Evolutionary conservation across 306 rosid genomes (phyloP).

Genomic region (Sindora glabra): DNA sequence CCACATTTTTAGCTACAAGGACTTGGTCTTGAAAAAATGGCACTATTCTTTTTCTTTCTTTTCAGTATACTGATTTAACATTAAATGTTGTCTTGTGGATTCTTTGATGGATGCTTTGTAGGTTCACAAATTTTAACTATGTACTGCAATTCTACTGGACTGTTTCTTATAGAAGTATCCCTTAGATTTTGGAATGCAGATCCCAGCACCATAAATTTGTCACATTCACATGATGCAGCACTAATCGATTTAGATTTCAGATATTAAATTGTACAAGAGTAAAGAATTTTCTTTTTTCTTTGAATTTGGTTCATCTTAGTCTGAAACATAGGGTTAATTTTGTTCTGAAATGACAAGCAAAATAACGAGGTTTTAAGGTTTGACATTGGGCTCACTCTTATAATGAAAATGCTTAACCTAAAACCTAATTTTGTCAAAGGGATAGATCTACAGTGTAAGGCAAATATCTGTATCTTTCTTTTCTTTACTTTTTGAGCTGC

Average conservation of each 20-base stretch:
- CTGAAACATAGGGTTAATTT: background rate
- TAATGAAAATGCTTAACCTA: too few species aligned
- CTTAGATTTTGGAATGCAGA: background rate
- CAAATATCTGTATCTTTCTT: too few species aligned
- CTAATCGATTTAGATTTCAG: constrained; percentile 6
- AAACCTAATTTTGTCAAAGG: too few species aligned
- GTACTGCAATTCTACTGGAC: background rate
- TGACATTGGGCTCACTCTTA: too few species aligned
- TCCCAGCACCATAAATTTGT: background rate
- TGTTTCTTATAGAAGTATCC: background rate
- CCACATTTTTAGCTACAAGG: background rate
- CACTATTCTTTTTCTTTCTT: background rate
- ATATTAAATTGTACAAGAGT: background rate
- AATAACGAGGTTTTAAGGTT: too few species aligned
- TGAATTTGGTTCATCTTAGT: too few species aligned
- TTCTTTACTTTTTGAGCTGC: too few species aligned
- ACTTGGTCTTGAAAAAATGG: background rate
- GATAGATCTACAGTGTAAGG: too few species aligned
- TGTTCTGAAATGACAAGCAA: too few species aligned
- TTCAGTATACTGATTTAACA: background rate
- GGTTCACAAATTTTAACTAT: background rate
- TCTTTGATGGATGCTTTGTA: background rate
- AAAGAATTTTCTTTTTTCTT: background rate
- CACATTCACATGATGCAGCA: background rate
- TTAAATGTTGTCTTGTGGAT: background rate